Conservation (phyloP, 1,284 basidiomycete genomes). For the Boletus semigastroideus region DNA sequence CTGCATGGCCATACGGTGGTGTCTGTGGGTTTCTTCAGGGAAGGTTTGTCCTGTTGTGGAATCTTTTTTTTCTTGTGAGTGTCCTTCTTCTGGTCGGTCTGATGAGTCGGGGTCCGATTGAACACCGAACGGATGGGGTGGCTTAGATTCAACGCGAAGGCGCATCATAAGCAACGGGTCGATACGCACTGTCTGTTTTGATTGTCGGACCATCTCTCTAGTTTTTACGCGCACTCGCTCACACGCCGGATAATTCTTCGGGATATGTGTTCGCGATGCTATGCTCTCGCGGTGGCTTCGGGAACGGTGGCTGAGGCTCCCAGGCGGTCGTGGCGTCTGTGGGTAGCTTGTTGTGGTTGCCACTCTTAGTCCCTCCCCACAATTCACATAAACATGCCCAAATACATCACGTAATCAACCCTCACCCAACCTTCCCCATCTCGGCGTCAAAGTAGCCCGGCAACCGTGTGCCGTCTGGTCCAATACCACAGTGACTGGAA, state of each 20-base stretch:
- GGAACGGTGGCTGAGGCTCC: conserved; percentile 29
- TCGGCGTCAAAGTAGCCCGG: conserved; percentile 28
- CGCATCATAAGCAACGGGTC: conserved; percentile 13
- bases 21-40: conserved; percentile 43
- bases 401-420: conserved; percentile 25
- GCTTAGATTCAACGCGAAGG: conserved; percentile 24
- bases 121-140: conserved; percentile 11
- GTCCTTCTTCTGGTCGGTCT: conserved; percentile 50
- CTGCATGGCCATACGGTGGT: conserved; percentile 70
- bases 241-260: background rate
- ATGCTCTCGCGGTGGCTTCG: conserved; percentile 18
- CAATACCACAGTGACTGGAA: conserved; percentile 56
- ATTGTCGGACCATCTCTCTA: conserved; percentile 30
- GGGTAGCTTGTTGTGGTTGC: conserved; percentile 18
- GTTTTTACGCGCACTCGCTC: conserved; percentile 16
- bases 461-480: conserved; percentile 57
- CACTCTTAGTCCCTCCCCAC: background rate
- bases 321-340: conserved; percentile 27
- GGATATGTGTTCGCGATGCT: conserved; percentile 9
- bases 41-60: conserved; percentile 22
- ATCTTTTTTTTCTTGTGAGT: conserved; percentile 42
- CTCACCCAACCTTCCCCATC: background rate
- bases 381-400: conserved; percentile 19
- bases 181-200: conserved; percentile 37
- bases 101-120: conserved; percentile 15